These are phyloP conservation scores for Phellopilus nigrolimitatus DNA, from an alignment of 1,284 basidiomycete species.

Conservation along the genomic window DNA sequence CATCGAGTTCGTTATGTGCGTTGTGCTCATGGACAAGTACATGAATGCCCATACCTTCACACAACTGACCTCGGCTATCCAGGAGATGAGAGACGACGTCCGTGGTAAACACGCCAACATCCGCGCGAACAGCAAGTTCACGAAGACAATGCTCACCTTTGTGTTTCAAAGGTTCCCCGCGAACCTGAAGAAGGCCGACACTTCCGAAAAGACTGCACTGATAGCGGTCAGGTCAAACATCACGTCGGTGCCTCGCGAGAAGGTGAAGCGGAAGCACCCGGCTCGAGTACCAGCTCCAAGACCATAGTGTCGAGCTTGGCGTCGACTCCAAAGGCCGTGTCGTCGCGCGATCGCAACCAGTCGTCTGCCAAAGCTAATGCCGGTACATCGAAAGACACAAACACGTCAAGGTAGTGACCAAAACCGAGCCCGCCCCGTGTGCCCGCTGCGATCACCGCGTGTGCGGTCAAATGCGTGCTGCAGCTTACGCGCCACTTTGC, in stretches of 20 bases:
- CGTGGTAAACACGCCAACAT: slow-evolving; percentile 53
- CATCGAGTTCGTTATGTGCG: slow-evolving; percentile 71
- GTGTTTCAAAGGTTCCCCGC: slow-evolving; percentile 29
- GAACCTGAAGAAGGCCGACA: slow-evolving; percentile 5
- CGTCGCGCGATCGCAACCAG: too few species aligned
- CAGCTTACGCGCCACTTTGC: slow-evolving; percentile 90
- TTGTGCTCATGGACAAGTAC: slow-evolving; percentile 35
- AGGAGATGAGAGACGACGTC: slow-evolving; percentile 47
- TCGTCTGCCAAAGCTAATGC: too few species aligned
- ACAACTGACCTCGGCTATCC: slow-evolving; percentile 47
- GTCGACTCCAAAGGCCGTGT: neutral
- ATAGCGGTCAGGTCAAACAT: neutral
- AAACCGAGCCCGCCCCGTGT: slow-evolving; percentile 26
- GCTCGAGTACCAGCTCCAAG: neutral
- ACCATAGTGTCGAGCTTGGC: neutral
- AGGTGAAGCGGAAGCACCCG: slow-evolving; percentile 4
- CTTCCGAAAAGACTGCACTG: slow-evolving; percentile 4
- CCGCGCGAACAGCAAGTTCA: slow-evolving; percentile 50
- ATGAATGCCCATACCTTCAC: slow-evolving; percentile 36
- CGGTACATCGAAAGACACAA: too few species aligned
- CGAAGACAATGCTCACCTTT: slow-evolving; percentile 51
- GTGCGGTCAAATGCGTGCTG: slow-evolving; percentile 61
- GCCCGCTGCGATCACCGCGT: slow-evolving; percentile 37
- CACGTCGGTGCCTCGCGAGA: neutral
- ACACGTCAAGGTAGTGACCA: neutral